phyloP scores from a whole-genome alignment of 805 yeast genomes.

The Metschnikowia anglica region DNA sequence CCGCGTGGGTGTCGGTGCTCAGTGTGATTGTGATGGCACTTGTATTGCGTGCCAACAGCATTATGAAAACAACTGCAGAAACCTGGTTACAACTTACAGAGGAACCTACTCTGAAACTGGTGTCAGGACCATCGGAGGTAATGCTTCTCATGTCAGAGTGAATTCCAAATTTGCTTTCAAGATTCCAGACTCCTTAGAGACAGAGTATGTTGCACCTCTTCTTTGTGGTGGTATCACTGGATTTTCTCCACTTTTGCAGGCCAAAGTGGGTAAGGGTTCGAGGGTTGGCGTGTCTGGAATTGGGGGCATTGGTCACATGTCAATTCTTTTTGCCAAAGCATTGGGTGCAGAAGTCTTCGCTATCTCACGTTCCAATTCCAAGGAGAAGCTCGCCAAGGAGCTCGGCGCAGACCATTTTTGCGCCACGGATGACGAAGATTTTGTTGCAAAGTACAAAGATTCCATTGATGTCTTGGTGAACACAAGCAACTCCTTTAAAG shows the following conservation, averaged over 20 bases:
- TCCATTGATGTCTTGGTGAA: slow-evolving; percentile 18
- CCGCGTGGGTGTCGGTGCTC: slow-evolving; percentile 81
- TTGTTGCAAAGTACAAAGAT: slow-evolving; percentile 12
- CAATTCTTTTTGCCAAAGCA: slow-evolving; percentile 57
- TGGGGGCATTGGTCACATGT: slow-evolving; percentile 70
- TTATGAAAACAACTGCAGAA: slow-evolving; percentile 18
- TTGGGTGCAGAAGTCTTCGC: slow-evolving; percentile 62
- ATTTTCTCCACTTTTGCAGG: slow-evolving; percentile 23
- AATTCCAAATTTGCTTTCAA: slow-evolving; percentile 21
- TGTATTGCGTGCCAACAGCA: slow-evolving; percentile 16
- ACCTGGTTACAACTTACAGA: slow-evolving; percentile 16
- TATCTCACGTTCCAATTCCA: slow-evolving; percentile 50
- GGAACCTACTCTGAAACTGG: slow-evolving; percentile 17
- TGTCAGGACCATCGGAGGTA: slow-evolving; percentile 18
- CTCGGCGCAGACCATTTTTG: slow-evolving; percentile 52
- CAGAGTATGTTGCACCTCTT: slow-evolving; percentile 21
- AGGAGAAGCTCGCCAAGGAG: slow-evolving; percentile 51
- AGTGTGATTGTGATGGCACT: slow-evolving; percentile 24
- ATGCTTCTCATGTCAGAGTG: slow-evolving; percentile 19
- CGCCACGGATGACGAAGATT: slow-evolving; percentile 26
- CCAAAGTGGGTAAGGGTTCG: slow-evolving; percentile 24
- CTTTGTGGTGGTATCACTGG: slow-evolving; percentile 25
- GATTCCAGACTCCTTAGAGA: slow-evolving; percentile 19
- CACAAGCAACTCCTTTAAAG: slow-evolving; percentile 21
- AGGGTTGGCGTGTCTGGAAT: slow-evolving; percentile 62